Base-by-base conservation (phyloP, 2,329 filamentous ascomycete species). In the Aureobasidium sp. region DNA sequence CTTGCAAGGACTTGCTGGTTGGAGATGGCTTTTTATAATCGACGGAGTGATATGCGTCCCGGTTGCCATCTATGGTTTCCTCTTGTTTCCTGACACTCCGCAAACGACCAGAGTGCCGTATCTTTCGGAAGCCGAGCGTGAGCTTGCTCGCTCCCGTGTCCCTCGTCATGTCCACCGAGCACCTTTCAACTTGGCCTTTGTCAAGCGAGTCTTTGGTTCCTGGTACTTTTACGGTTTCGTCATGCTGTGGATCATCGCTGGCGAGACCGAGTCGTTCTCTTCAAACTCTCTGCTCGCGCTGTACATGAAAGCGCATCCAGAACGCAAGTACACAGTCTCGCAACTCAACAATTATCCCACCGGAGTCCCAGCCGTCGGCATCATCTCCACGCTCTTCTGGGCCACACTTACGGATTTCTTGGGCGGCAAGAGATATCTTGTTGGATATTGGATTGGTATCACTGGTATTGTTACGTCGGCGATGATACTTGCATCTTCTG, bases 221-320 rank as follows among this genome's bases (percentile, higher is more conserved):
- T 86, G 82, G 80, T 81, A 86, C 67, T 87, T 82, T 79, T 88
- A 84, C 77, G 85, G 84, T 0, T 88, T 89, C 66, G 80, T 84
- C 1, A 69, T 83, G 5, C 80, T 89, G 0, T 89, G 86, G 86
- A 81, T 87, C 65, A 84, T 90, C 44, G 87, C 86, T 0, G 86
- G 87, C 34, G 86, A 89, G 69, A 86, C 85, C 0, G 87, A 91
- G 70, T 87, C 85, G 0, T 90, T 89, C 71, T 84, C 82, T 58
- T 80, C 82, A 22, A 89, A 90, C 71, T 77, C 83, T 0, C 76
- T 89, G 1, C 68, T 83, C 0, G 74, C 77, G 0, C 66, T 84
- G 1, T 83, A 81, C 65, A 77, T 82, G 76, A 78, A 79, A 63
- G 69, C 74, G 0, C 75, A 80, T 59, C 77, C 72, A 0, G 75